phyloP scores from a whole-genome alignment of 2,329 filamentous ascomycete genomes.

The Diaporthe capsici region DNA sequence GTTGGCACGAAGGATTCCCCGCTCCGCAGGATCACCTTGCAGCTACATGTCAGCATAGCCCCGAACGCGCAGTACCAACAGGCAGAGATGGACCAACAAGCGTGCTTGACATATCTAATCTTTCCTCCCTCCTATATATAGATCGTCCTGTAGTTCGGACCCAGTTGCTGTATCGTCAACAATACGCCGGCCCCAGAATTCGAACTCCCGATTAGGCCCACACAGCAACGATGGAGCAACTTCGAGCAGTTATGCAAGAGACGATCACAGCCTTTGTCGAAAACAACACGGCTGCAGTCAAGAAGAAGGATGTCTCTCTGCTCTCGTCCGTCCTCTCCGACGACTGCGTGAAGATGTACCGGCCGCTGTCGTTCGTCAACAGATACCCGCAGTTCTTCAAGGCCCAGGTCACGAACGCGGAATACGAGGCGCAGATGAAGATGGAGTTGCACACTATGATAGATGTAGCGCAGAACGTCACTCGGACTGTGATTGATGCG shows the following conservation, averaged over 20 bases:
- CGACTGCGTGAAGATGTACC: constrained; percentile 43
- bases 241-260: constrained; percentile 32
- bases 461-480: constrained; percentile 43
- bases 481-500: constrained; percentile 43
- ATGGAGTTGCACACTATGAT: constrained; percentile 42
- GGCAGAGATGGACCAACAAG: not conserved
- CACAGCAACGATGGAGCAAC: constrained; percentile 25
- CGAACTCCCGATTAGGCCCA: not conserved
- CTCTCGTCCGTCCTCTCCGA: constrained; percentile 43
- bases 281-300: constrained; percentile 44
- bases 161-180: not conserved
- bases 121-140: not conserved
- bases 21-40: not conserved
- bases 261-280: constrained; percentile 37
- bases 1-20: not conserved
- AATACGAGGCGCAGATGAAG: constrained; percentile 44
- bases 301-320: constrained; percentile 41
- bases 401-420: constrained; percentile 44
- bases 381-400: constrained; percentile 45
- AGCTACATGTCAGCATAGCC: constrained; percentile 6
- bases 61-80: not conserved
- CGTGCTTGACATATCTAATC: not conserved
- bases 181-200: not conserved
- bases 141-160: not conserved
- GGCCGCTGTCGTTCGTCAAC: constrained; percentile 43